Percentiles rank a stretch among this genome's conserved stretches.
These are phyloP conservation scores for Pezicula carpinea DNA, from an alignment of 2,329 filamentous ascomycete genomes.

Conservation along the genomic window DNA sequence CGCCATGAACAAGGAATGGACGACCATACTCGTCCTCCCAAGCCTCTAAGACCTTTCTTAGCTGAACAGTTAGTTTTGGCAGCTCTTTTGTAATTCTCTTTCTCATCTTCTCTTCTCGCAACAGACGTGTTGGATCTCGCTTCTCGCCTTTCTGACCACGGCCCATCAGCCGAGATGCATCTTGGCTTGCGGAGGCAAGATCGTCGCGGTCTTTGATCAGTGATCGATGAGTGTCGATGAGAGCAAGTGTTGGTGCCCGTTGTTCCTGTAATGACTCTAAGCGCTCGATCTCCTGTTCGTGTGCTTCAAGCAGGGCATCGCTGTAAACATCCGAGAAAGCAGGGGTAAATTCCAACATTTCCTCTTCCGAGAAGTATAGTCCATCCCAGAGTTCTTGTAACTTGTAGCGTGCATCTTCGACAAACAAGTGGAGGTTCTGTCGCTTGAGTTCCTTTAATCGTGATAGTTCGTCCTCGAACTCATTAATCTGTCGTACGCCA, in stretches of 20 bases:
- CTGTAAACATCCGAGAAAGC: constrained; percentile 97
- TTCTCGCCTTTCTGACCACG: constrained; percentile 90
- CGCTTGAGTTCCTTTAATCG: constrained; percentile 88
- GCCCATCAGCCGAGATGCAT: constrained; percentile 87
- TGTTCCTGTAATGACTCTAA: constrained; percentile 82
- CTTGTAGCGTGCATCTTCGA: constrained; percentile 86
- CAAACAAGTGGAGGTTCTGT: constrained; percentile 91
- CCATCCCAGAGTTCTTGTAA: constrained; percentile 94
- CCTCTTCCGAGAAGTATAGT: constrained; percentile 92
- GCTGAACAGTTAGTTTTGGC: constrained; percentile 82
- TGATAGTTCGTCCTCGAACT: constrained; percentile 86
- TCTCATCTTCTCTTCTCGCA: constrained; percentile 97
- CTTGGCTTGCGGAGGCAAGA: constrained; percentile 84
- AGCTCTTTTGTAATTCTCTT: constrained; percentile 96
- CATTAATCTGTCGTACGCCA: constrained; percentile 86
- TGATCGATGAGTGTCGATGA: constrained; percentile 78
- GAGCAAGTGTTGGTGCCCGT: constrained; percentile 73
- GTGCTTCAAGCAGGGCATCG: constrained; percentile 88
- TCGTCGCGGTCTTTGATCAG: constrained; percentile 84
- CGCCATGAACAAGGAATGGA: constrained; percentile 88
- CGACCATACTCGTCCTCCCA: constrained; percentile 95
- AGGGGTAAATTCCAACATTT: constrained; percentile 97
- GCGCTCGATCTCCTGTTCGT: constrained; percentile 83
- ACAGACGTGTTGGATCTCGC: constrained; percentile 87
- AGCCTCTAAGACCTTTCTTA: constrained; percentile 72